A percentile compares a stretch with the other conserved stretches of the same genome.
Evolutionary conservation across 805 yeast genomes (phyloP).

Genomic region (Wickerhamiella kazuoi): DNA sequence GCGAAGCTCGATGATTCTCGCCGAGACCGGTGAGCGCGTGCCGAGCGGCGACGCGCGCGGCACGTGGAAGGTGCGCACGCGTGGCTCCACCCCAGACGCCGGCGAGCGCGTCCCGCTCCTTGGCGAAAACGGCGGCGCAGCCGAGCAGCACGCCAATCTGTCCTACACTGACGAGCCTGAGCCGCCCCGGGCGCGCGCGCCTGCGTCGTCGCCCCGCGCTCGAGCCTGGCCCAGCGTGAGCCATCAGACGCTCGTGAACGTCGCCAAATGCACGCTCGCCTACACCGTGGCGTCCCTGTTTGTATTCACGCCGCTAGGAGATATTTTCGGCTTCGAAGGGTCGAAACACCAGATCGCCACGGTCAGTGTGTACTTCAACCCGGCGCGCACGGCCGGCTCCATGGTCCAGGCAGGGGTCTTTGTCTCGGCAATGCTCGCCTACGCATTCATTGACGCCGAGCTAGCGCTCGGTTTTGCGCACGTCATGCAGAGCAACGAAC

Average conservation of each 20-base stretch:
- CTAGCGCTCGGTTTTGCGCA: constrained; percentile 36
- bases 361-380: constrained; percentile 70
- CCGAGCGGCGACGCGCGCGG: neutral
- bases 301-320: constrained; percentile 33
- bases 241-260: constrained; percentile 9
- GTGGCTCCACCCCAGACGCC: neutral
- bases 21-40: constrained; percentile 27
- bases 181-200: neutral
- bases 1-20: constrained; percentile 25
- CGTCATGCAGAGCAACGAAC: constrained; percentile 27
- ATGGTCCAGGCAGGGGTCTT: constrained; percentile 59
- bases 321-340: constrained; percentile 46
- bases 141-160: neutral
- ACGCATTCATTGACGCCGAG: constrained; percentile 35
- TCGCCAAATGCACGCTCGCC: constrained; percentile 52
- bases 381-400: constrained; percentile 60
- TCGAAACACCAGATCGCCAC: constrained; percentile 72
- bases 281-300: constrained; percentile 57
- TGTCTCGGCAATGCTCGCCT: constrained; percentile 37
- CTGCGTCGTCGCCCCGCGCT: neutral
- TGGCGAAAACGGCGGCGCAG: neutral
- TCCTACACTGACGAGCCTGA: neutral
- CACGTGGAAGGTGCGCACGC: neutral
- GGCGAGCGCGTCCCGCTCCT: constrained; percentile 3
- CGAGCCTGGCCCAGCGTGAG: neutral